These are phyloP conservation scores for Hypoxylon trugodes DNA, from an alignment of 495 filamentous ascomycete species.

Conservation along the genomic window DNA sequence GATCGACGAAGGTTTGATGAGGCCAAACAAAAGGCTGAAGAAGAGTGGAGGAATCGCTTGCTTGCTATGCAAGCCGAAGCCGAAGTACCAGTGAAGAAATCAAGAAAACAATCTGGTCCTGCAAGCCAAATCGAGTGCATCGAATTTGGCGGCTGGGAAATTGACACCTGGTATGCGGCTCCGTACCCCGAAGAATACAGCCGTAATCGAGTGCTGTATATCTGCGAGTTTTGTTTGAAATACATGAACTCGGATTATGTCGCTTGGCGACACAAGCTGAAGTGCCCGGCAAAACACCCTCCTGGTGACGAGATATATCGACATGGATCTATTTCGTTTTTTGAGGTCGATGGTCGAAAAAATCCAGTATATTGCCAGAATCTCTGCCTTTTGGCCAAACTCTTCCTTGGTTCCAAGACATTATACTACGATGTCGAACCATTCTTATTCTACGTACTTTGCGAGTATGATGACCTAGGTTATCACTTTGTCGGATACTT, in stretches of 20 bases:
- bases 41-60: slow-evolving; percentile 77
- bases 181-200: slow-evolving; percentile 99
- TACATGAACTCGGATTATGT: slow-evolving; percentile 99
- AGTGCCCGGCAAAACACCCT: slow-evolving; percentile 95
- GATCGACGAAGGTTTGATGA: slow-evolving; percentile 88
- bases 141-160: slow-evolving; percentile 95
- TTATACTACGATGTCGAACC: slow-evolving; percentile 99
- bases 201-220: slow-evolving; percentile 91
- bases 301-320: slow-evolving; percentile 98
- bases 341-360: slow-evolving; percentile 96
- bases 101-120: slow-evolving; percentile 78
- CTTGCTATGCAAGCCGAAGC: slow-evolving; percentile 57
- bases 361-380: slow-evolving; percentile 98
- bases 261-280: slow-evolving; percentile 96
- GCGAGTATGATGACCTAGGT: slow-evolving; percentile 89
- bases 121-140: slow-evolving; percentile 98
- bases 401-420: slow-evolving; percentile 97
- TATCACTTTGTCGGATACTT: slow-evolving; percentile 99
- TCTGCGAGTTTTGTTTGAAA: slow-evolving; percentile 98
- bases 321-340: slow-evolving; percentile 91
- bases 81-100: slow-evolving; percentile 55
- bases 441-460: slow-evolving; percentile 98
- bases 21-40: slow-evolving; percentile 87
- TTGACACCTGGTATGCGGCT: slow-evolving; percentile 99
- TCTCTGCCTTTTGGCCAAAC: slow-evolving; percentile 91